Percentiles rank a stretch among this genome's conserved stretches.
Evolutionary conservation across 2,329 filamentous ascomycete genomes (phyloP).

Genomic region (Monilinia vaccinii-corymbosi): DNA sequence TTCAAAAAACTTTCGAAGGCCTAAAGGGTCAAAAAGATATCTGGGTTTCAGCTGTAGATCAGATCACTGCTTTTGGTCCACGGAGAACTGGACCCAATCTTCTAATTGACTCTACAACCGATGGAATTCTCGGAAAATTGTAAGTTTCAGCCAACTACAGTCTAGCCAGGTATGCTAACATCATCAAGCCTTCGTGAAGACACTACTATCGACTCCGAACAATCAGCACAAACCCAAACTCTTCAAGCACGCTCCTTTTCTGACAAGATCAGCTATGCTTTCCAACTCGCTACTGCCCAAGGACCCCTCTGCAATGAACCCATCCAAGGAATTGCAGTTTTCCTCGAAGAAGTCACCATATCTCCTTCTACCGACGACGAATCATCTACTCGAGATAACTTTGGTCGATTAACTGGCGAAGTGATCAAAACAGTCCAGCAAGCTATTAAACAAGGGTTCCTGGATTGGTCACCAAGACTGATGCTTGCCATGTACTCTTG

Average conservation of each 20-base stretch:
- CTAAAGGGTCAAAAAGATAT: slow-evolving; percentile 64
- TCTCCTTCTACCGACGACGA: slow-evolving; percentile 43
- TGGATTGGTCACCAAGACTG: slow-evolving; percentile 94
- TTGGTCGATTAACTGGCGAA: slow-evolving; percentile 82
- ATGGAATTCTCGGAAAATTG: slow-evolving; percentile 63
- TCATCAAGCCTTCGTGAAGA: slow-evolving; percentile 20
- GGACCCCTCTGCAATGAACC: slow-evolving; percentile 90
- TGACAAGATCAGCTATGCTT: slow-evolving; percentile 88
- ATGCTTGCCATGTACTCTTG: slow-evolving; percentile 97
- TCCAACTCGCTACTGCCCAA: slow-evolving; percentile 83
- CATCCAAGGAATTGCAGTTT: slow-evolving; percentile 84
- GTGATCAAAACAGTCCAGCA: slow-evolving; percentile 83
- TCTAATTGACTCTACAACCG: slow-evolving; percentile 71
- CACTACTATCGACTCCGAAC: slow-evolving; percentile 22
- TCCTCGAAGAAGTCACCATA: slow-evolving; percentile 71
- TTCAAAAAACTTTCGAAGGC: slow-evolving; percentile 59
- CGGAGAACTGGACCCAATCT: slow-evolving; percentile 79
- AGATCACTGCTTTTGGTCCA: slow-evolving; percentile 85
- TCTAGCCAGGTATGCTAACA: neutral
- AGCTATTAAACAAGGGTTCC: slow-evolving; percentile 73
- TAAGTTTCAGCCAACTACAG: slow-evolving; percentile 32
- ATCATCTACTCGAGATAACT: slow-evolving; percentile 51
- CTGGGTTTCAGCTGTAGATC: slow-evolving; percentile 70
- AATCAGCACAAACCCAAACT: slow-evolving; percentile 34
- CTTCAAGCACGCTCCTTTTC: slow-evolving; percentile 61